A percentile compares a stretch with the other conserved stretches of the same genome.
phyloP scores from a whole-genome alignment of 306 rosid genomes.

The Carpinus viminea region DNA sequence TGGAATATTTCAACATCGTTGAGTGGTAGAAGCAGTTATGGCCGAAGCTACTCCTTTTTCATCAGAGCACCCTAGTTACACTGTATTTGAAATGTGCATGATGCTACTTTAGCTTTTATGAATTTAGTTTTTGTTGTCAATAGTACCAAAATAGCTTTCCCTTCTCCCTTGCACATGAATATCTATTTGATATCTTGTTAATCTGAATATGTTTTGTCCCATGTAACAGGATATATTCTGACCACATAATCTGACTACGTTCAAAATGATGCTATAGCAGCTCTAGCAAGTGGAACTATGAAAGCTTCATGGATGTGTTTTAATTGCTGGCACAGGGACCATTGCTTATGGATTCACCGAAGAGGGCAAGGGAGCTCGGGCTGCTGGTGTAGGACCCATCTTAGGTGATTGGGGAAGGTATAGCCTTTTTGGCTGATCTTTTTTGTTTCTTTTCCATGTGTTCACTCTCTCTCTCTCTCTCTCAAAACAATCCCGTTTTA shows the following conservation, averaged over 20 bases:
- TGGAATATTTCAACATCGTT: not conserved
- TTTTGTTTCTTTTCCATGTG: not conserved
- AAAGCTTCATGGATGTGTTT: slow-evolving; percentile 87
- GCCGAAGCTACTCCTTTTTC: not conserved
- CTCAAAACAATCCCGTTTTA: not conserved
- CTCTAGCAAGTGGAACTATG: slow-evolving; percentile 87
- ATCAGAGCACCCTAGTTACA: not conserved
- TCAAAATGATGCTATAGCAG: slow-evolving; percentile 94
- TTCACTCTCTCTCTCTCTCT: not conserved
- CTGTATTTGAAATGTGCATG: not conserved
- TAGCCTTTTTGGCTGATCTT: slow-evolving; percentile 10
- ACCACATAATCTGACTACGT: too few relatives aligned
- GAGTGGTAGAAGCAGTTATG: not conserved
- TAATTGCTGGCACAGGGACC: slow-evolving; percentile 92
- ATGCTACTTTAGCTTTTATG: not conserved
- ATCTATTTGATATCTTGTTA: not conserved
- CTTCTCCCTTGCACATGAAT: not conserved
- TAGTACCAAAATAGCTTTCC: not conserved
- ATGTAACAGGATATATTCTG: slow-evolving; percentile 63
- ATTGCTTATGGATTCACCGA: slow-evolving; percentile 89
- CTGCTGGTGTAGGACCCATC: slow-evolving; percentile 95
- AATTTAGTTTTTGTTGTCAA: not conserved
- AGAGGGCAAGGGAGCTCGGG: slow-evolving; percentile 90
- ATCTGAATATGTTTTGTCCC: not conserved
- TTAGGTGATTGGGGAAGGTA: slow-evolving; percentile 99